These are phyloP conservation scores for Aspergillus carlsbadensis DNA, from an alignment of 495 filamentous ascomycete genomes.

Conservation along the genomic window DNA sequence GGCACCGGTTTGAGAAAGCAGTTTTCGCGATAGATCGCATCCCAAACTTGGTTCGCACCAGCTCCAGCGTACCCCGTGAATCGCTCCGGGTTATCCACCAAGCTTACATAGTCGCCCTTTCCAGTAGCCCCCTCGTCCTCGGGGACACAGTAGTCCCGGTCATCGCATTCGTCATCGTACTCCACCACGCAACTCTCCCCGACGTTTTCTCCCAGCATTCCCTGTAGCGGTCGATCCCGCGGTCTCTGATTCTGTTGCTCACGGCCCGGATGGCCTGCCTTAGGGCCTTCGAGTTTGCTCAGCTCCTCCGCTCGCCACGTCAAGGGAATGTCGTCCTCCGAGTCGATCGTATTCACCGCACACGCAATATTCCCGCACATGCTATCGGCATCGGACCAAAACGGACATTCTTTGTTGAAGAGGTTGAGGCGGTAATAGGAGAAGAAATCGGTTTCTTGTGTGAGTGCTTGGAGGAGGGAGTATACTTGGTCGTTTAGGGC, in stretches of 20 bases:
- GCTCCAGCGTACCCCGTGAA: conserved; percentile 91
- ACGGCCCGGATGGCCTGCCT: conserved; percentile 80
- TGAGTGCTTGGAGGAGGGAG: conserved; percentile 78
- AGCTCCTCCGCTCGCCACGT: conserved; percentile 93
- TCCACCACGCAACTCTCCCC: conserved; percentile 96
- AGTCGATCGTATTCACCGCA: conserved; percentile 93
- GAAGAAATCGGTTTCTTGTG: conserved; percentile 91
- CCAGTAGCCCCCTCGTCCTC: conserved; percentile 84
- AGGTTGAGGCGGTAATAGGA: conserved; percentile 95
- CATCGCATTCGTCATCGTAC: conserved; percentile 97
- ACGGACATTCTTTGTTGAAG: conserved; percentile 93
- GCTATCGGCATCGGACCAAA: conserved; percentile 89
- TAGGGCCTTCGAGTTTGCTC: conserved; percentile 89
- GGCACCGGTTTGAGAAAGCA: conserved; percentile 77
- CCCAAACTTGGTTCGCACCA: conserved; percentile 85
- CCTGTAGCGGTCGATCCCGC: conserved; percentile 73
- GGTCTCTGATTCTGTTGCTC: conserved; percentile 64
- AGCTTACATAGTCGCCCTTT: conserved; percentile 94
- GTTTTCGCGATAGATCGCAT: conserved; percentile 95
- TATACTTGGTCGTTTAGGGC: conserved; percentile 73
- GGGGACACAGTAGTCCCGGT: conserved; percentile 94
- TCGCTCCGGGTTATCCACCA: conserved; percentile 90
- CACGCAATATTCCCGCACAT: conserved; percentile 98
- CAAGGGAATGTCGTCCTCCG: conserved; percentile 86
- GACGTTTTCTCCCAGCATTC: conserved; percentile 78